Percentiles rank a stretch among this genome's conserved stretches.
phyloP scores from a whole-genome alignment of 2,329 filamentous ascomycete genomes.

The Penicillium corylophilum region DNA sequence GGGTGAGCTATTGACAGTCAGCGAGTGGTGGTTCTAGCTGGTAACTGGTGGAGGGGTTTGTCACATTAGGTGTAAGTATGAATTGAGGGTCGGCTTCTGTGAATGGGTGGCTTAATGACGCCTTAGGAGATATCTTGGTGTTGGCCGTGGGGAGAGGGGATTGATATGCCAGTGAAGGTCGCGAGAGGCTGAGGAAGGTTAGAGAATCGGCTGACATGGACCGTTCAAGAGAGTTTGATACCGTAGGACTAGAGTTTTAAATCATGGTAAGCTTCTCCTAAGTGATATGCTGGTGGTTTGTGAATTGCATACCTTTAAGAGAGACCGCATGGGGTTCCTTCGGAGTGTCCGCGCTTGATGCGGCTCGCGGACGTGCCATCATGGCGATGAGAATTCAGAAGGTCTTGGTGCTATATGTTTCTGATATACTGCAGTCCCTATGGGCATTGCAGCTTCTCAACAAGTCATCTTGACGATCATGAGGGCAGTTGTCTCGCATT shows the following conservation, averaged over 20 bases:
- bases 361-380: constrained; percentile 46
- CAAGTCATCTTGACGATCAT: constrained; percentile 13
- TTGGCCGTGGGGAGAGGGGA: constrained; percentile 47
- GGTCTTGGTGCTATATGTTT: not conserved
- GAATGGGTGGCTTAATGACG: constrained; percentile 72
- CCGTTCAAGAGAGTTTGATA: constrained; percentile 21
- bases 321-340: constrained; percentile 79
- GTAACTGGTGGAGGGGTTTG: constrained; percentile 5
- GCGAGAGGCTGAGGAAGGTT: constrained; percentile 64
- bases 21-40: not conserved
- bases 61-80: constrained; percentile 56
- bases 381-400: not conserved
- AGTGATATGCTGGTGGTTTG: constrained; percentile 2
- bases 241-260: constrained; percentile 33
- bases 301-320: constrained; percentile 59
- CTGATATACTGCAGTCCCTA: not conserved
- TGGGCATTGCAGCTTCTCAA: constrained; percentile 8
- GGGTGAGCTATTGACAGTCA: constrained; percentile 58
- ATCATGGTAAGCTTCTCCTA: constrained; percentile 20
- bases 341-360: constrained; percentile 43
- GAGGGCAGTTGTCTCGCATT: constrained; percentile 5
- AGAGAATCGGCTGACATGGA: constrained; percentile 2
- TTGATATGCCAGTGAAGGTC: constrained; percentile 54
- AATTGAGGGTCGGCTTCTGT: constrained; percentile 51
- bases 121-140: constrained; percentile 56